phyloP scores from a whole-genome alignment of 1,284 basidiomycete genomes.

The Malassezia furfur region DNA sequence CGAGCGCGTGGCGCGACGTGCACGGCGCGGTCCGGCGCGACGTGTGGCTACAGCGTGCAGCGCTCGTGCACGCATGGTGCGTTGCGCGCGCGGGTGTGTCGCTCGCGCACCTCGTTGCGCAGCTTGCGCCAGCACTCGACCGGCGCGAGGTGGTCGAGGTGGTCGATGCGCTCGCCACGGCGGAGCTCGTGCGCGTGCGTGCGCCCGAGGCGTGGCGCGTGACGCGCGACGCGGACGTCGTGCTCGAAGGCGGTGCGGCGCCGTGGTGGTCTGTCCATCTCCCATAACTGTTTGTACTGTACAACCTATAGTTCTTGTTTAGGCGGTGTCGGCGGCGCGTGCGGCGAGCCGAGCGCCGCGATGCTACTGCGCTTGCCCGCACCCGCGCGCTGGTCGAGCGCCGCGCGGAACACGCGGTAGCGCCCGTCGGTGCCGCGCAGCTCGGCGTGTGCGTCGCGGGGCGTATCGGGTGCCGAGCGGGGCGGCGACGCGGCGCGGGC shows the following conservation, averaged over 20 bases:
- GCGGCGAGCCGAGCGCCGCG: neutral
- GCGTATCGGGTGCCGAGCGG: too few species aligned
- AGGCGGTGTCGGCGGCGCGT: neutral
- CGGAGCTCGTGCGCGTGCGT: neutral
- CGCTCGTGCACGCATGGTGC: neutral
- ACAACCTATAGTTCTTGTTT: neutral
- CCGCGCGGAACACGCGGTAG: neutral
- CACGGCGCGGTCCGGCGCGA: neutral
- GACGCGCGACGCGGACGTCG: neutral
- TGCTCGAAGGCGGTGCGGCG: neutral
- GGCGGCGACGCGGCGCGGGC: too few species aligned
- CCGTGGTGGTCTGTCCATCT: neutral
- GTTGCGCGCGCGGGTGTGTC: constrained; percentile 7
- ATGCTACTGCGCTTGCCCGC: neutral
- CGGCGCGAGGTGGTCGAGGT: constrained; percentile 7
- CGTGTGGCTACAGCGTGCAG: constrained; percentile 3
- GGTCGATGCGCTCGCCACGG: neutral
- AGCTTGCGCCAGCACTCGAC: constrained; percentile 1
- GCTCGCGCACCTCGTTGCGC: constrained; percentile 5
- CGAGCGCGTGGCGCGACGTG: constrained; percentile 9
- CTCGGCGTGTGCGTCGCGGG: neutral
- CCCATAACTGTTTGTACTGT: neutral
- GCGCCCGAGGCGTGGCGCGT: neutral
- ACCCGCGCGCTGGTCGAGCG: neutral
- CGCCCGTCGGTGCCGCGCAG: neutral